phyloP scores from a whole-genome alignment of 2,329 filamentous ascomycete species.

The Scleromitrula shiraiana region DNA sequence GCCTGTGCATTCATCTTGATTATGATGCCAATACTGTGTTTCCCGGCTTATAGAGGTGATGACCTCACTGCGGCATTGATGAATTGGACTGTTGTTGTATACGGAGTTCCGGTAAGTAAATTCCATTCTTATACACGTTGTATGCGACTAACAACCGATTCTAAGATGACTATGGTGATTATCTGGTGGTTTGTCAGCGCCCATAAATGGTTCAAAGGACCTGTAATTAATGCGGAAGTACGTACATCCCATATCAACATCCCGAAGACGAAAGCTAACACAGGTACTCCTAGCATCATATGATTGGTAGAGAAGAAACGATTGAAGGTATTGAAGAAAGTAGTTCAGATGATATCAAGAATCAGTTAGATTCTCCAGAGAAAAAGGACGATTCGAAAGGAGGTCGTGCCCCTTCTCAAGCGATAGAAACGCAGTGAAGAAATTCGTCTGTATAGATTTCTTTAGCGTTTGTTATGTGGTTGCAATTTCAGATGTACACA shows the following conservation, averaged over 20 bases:
- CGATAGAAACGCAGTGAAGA: not conserved
- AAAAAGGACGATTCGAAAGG: constrained; percentile 15
- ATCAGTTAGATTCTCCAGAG: not conserved
- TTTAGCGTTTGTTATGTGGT: not conserved
- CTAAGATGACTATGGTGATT: constrained; percentile 42
- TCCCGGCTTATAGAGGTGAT: constrained; percentile 46
- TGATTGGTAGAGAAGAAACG: constrained; percentile 23
- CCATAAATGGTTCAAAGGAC: constrained; percentile 58
- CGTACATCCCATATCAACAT: constrained; percentile 3
- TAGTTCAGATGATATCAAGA: constrained; percentile 15
- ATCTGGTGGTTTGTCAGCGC: constrained; percentile 55
- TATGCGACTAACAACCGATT: constrained; percentile 11
- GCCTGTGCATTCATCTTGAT: constrained; percentile 51
- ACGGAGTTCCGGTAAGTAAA: constrained; percentile 42
- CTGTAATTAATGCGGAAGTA: constrained; percentile 52
- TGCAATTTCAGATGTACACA: not conserved
- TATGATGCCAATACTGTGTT: constrained; percentile 59
- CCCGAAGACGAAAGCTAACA: constrained; percentile 11
- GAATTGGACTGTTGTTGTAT: constrained; percentile 60
- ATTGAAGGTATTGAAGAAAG: constrained; percentile 20
- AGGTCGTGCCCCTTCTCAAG: not conserved
- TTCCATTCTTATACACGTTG: not conserved
- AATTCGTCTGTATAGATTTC: not conserved
- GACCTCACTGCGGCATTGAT: constrained; percentile 44
- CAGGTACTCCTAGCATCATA: constrained; percentile 20